A percentile compares a stretch with the other conserved stretches of the same genome.
phyloP scores from a whole-genome alignment of 805 yeast species.

The Ogataea zsoltii region DNA sequence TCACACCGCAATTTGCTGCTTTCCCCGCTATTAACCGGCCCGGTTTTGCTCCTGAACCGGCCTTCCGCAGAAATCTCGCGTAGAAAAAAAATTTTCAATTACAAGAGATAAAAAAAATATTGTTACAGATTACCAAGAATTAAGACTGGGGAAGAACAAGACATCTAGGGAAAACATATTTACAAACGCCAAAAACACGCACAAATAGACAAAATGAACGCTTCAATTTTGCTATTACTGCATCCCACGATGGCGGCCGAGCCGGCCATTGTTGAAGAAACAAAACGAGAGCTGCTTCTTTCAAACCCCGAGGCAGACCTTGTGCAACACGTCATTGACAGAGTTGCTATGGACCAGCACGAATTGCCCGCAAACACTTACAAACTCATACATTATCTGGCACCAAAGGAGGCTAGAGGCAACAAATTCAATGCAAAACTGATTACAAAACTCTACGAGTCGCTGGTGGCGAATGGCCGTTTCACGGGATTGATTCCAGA shows the following conservation, averaged over 20 bases:
- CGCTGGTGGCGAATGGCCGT: conserved; percentile 46
- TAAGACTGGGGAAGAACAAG: background rate
- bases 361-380: conserved; percentile 38
- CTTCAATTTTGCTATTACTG: conserved; percentile 44
- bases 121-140: background rate
- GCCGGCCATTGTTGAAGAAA: conserved; percentile 44
- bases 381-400: conserved; percentile 51
- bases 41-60: conserved; percentile 6
- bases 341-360: conserved; percentile 52
- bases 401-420: conserved; percentile 49
- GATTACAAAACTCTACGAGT: conserved; percentile 39
- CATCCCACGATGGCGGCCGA: conserved; percentile 70
- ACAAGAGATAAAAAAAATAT: background rate
- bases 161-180: background rate
- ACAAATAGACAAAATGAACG: background rate
- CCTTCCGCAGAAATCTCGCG: background rate
- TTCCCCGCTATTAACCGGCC: background rate
- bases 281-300: conserved; percentile 36
- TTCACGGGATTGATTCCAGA: conserved; percentile 55
- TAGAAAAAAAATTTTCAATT: conserved; percentile 2
- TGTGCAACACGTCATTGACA: conserved; percentile 57
- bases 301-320: conserved; percentile 34
- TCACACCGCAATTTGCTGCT: background rate
- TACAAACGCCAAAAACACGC: background rate
- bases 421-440: conserved; percentile 50